Percentiles rank a stretch among this genome's conserved stretches.
Conservation (phyloP, 495 filamentous ascomycete genomes). For the Penicillium salamii region DNA sequence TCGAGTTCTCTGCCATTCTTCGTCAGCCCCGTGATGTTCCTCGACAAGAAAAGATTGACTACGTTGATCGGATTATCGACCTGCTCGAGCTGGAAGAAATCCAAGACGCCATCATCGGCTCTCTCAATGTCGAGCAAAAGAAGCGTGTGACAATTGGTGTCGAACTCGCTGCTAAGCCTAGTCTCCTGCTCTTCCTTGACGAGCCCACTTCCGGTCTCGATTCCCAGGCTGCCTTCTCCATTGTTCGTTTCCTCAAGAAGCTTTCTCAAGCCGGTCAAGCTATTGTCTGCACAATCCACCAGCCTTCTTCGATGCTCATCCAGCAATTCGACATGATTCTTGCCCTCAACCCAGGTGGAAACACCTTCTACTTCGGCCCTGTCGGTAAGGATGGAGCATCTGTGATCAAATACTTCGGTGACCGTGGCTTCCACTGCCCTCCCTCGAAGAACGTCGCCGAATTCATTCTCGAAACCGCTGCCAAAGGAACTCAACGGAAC, state of each 20-base stretch:
- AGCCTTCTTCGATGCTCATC: conserved; percentile 67
- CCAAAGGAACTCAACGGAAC: conserved; percentile 52
- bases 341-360: conserved; percentile 66
- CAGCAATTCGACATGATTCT: conserved; percentile 77
- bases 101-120: conserved; percentile 52
- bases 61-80: conserved; percentile 60
- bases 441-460: conserved; percentile 76
- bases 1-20: conserved; percentile 65
- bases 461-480: conserved; percentile 79
- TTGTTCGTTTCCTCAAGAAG: conserved; percentile 82
- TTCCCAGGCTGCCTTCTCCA: conserved; percentile 77
- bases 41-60: conserved; percentile 54
- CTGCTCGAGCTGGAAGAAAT: conserved; percentile 56
- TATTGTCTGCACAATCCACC: conserved; percentile 82
- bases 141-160: conserved; percentile 87
- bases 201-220: conserved; percentile 84
- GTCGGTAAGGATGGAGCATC: conserved; percentile 61
- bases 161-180: conserved; percentile 84
- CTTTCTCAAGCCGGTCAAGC: conserved; percentile 72
- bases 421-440: conserved; percentile 58
- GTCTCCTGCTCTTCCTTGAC: conserved; percentile 76
- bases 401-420: conserved; percentile 65
- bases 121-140: conserved; percentile 64
- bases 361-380: conserved; percentile 72
- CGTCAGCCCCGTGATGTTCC: conserved; percentile 54